Base-by-base conservation (phyloP, 257 asterid genomes). In the Euphrasia confusa region DNA sequence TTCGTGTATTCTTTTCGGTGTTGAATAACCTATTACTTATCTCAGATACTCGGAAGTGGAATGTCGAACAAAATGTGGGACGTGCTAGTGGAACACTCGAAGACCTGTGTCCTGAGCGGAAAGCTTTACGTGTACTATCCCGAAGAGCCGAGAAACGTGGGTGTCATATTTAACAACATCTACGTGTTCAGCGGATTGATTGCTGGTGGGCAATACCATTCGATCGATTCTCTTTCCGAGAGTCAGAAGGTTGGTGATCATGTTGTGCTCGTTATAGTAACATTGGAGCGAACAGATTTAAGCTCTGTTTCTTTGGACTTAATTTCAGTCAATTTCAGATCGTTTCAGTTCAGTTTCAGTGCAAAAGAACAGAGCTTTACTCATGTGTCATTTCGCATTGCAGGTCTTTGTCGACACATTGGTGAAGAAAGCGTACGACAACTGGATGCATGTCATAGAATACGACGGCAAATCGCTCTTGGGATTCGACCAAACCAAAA, bases 61-160 rank as follows among this genome's bases (percentile, higher is more conserved):
- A 92, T 92, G 96, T 93, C 97, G 35, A 93, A 93, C 70, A 89
- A 80, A 82, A 89, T 87, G 97, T 93, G 99, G 99, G 99, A 93
- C 7, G 82, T 74, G 71, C 96, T 93, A 18, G 78, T 82, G 59
- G 95, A 93, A 67, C 99, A 93, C 68, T 81, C 99, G 8, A 89
- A 89, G 89, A 93, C 99, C 27, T 89, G 99, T 54, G 88, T 79
- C 55, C 80, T 92, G 68, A 80, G 99, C 70, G 97, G 90, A 67
- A 92, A 89, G 71, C 83, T 83, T 32, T 89, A 92, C 39, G 88
- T 92, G 24, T 92, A 89, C 76, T 89, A 84, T 77, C 89, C 96
- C 14, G 96, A 92, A 15, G 97, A 89, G 68, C 75, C 82, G 49
- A 81, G 87, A 68, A 83, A 89, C 53, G 74, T 89, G 54, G 95